Percentiles rank a stretch among this genome's conserved stretches.
phyloP scores from a whole-genome alignment of 2,329 filamentous ascomycete genomes.

The Rhytidhysteron rufulum region DNA sequence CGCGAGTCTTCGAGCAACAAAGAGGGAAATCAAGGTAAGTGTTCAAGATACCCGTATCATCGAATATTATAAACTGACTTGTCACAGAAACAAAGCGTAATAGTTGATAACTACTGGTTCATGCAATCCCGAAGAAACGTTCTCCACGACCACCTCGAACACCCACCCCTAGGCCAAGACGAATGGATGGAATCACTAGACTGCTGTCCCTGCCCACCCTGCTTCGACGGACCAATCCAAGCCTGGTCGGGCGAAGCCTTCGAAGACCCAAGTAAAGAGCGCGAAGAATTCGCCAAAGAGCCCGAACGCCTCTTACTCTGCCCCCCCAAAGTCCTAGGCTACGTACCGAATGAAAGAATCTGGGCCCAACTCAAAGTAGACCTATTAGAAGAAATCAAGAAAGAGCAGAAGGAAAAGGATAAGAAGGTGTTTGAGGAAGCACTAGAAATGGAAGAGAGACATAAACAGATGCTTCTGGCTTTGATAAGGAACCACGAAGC shows the following conservation, averaged over 20 bases:
- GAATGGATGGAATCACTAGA: neutral
- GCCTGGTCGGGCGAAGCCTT: neutral
- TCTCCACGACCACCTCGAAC: neutral
- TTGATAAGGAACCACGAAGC: slow-evolving; percentile 1
- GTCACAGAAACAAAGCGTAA: too few species aligned
- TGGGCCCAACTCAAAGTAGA: slow-evolving; percentile 7
- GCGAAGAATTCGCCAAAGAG: too few species aligned
- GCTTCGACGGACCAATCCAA: neutral
- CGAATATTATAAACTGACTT: too few species aligned
- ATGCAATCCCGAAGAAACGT: too few species aligned
- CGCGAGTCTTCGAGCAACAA: too few species aligned
- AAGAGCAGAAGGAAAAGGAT: slow-evolving; percentile 4
- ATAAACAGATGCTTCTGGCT: slow-evolving; percentile 2
- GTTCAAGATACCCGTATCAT: too few species aligned
- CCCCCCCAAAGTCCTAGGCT: slow-evolving; percentile 5
- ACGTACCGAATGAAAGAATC: slow-evolving; percentile 6
- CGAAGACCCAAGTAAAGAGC: neutral
- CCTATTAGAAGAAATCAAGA: neutral
- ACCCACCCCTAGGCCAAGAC: neutral
- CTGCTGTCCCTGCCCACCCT: neutral
- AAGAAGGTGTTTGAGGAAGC: slow-evolving; percentile 2
- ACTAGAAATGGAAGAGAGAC: slow-evolving; percentile 5
- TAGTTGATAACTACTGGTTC: too few species aligned
- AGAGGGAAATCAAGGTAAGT: too few species aligned
- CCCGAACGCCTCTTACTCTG: too few species aligned